Base-by-base conservation (phyloP, 208 protist genomes). In the Trypanosoma avium region DNA sequence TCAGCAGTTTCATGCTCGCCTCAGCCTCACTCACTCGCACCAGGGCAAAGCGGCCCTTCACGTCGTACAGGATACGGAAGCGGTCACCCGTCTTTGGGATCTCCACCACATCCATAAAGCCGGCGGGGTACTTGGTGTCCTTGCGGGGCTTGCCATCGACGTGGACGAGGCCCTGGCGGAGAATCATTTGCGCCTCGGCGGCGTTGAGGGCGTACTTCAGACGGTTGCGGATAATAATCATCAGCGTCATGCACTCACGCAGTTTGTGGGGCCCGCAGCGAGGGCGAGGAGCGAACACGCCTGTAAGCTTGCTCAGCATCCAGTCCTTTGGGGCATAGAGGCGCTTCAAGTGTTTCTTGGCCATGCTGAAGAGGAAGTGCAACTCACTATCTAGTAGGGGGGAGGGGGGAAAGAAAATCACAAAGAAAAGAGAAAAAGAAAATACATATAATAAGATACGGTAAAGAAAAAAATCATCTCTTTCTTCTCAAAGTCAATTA, bases 321-420 rank as follows among this genome's bases (percentile, higher is more conserved):
- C 99, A 99, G 84, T 99, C 97, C 66, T 92, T 93, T 61, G 99
- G 99, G 50, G 99, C 99, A 77, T 88, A 94, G 48, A 99, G 79
- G 77, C 99, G 96, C 94, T 99, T 99, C 54, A 99, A 77, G 92
- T 99, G 99, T 79, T 99, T 99, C 90, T 98, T 99, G 64, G 97
- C 97, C 88, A 94, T 93, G 35, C 75, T 88, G n/a, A n/a, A n/a
- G n/a, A n/a, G n/a, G n/a, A n/a, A n/a, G n/a, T n/a, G n/a, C n/a
- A n/a, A n/a, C n/a, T n/a, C n/a, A n/a, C n/a, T n/a, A n/a, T n/a
- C n/a, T n/a, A n/a, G n/a, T n/a, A n/a, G n/a, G n/a, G n/a, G n/a
- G n/a, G n/a, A n/a, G n/a, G n/a, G n/a, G n/a, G n/a, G n/a, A n/a
- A n/a, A n/a, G n/a, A n/a, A n/a, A n/a, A n/a, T n/a, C n/a, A n/a